Percentiles rank a stretch among this genome's conserved stretches.
These are phyloP conservation scores for Boletus edulis DNA, from an alignment of 768 basidiomycete genomes.

Conservation along the genomic window DNA sequence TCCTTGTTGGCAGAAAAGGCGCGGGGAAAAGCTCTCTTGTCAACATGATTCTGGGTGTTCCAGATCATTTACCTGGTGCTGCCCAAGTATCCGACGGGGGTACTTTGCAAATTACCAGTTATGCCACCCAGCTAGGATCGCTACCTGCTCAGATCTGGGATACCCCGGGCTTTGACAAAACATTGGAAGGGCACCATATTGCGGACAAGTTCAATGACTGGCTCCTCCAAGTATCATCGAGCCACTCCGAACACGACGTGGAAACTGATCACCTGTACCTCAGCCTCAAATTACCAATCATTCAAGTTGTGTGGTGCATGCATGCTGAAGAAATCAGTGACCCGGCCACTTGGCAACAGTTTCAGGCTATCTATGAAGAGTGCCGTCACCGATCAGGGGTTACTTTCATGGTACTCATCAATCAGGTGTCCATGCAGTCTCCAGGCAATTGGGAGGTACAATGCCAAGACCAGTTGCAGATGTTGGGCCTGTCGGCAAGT, in stretches of 20 bases:
- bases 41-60: neutral
- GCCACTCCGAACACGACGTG: neutral
- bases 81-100: neutral
- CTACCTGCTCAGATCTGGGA: neutral
- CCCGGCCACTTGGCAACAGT: neutral
- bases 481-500: neutral
- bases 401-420: neutral
- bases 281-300: neutral
- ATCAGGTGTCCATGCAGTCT: neutral
- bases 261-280: no score
- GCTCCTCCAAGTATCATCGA: neutral
- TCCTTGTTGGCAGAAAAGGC: neutral
- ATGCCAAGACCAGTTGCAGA: neutral
- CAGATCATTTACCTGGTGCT: neutral
- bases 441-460: neutral
- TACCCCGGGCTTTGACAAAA: neutral
- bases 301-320: neutral
- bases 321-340: neutral
- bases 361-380: neutral
- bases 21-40: neutral
- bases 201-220: neutral
- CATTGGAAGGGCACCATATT: neutral
- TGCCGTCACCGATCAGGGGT: neutral
- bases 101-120: neutral
- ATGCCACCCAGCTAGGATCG: neutral